These are phyloP conservation scores for Tetradesmus lagerheimii DNA, from an alignment of 139 green algal genomes.

Conservation along the genomic window DNA sequence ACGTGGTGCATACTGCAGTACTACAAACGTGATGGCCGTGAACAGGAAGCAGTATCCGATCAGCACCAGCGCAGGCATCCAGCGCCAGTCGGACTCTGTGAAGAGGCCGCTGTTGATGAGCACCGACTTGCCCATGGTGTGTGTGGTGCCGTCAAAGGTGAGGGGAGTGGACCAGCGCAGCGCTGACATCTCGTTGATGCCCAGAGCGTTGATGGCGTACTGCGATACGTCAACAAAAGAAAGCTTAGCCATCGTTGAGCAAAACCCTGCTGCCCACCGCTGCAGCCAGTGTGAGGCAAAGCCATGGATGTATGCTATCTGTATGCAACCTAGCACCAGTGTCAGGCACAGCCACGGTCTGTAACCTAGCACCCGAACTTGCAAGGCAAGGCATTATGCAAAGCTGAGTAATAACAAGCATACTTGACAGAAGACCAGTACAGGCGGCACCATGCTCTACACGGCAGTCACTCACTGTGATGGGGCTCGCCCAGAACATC, in stretches of 20 bases:
- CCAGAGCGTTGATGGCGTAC: constrained; percentile 67
- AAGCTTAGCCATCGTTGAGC: too few relatives aligned
- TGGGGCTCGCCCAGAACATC: constrained; percentile 17
- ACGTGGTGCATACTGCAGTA: constrained; percentile 33
- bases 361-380: too few relatives aligned
- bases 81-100: constrained; percentile 46
- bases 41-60: constrained; percentile 22
- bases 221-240: too few relatives aligned
- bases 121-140: constrained; percentile 40
- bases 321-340: too few relatives aligned
- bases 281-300: too few relatives aligned
- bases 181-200: constrained; percentile 75
- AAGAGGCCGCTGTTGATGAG: constrained; percentile 71
- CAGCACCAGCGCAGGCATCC: constrained; percentile 39
- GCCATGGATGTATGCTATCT: too few relatives aligned
- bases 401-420: too few relatives aligned
- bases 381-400: too few relatives aligned
- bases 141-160: constrained; percentile 32
- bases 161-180: constrained; percentile 53
- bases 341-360: too few relatives aligned
- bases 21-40: constrained; percentile 24
- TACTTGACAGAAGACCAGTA: too few relatives aligned
- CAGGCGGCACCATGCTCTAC: not conserved
- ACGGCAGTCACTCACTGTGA: not conserved
- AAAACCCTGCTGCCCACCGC: too few relatives aligned